phyloP scores from a whole-genome alignment of 1,284 basidiomycete species.

The Sporisorium exsertum region DNA sequence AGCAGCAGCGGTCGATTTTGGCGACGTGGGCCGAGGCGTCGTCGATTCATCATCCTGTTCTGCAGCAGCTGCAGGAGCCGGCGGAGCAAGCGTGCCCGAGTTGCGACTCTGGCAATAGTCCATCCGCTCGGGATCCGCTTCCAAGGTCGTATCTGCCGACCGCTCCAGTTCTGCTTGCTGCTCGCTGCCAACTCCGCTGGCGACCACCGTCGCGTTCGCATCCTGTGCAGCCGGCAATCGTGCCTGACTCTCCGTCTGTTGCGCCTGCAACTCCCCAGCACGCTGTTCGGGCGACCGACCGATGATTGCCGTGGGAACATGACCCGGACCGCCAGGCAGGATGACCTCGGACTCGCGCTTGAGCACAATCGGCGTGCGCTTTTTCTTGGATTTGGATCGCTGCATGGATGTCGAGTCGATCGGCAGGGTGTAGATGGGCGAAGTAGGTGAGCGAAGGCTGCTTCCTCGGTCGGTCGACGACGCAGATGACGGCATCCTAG shows the following conservation, averaged over 20 bases:
- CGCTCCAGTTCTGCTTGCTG: not conserved
- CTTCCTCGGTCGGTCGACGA: constrained; percentile 16
- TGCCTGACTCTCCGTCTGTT: not conserved
- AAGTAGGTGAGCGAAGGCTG: constrained; percentile 34
- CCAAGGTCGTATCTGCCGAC: constrained; percentile 16
- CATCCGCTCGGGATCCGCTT: constrained; percentile 6
- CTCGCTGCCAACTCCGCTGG: not conserved
- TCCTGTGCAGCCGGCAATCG: not conserved
- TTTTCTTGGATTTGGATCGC: constrained; percentile 27
- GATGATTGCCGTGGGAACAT: constrained; percentile 29
- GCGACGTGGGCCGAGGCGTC: constrained; percentile 14
- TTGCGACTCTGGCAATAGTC: constrained; percentile 10
- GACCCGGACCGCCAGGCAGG: constrained; percentile 31
- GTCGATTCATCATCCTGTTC: constrained; percentile 5
- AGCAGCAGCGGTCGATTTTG: not conserved
- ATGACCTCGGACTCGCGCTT: constrained; percentile 48
- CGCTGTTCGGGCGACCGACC: constrained; percentile 18
- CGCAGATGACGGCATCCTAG: constrained; percentile 25
- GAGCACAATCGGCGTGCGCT: constrained; percentile 42
- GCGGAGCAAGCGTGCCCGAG: constrained; percentile 2
- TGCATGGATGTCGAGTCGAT: constrained; percentile 46
- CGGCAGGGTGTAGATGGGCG: constrained; percentile 27
- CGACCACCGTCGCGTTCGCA: not conserved
- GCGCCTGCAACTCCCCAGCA: constrained; percentile 8
- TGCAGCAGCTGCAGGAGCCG: not conserved